A percentile compares a stretch with the other conserved stretches of the same genome.
Evolutionary conservation across 768 basidiomycete genomes (phyloP).

Genomic region (Mycena rosella): DNA sequence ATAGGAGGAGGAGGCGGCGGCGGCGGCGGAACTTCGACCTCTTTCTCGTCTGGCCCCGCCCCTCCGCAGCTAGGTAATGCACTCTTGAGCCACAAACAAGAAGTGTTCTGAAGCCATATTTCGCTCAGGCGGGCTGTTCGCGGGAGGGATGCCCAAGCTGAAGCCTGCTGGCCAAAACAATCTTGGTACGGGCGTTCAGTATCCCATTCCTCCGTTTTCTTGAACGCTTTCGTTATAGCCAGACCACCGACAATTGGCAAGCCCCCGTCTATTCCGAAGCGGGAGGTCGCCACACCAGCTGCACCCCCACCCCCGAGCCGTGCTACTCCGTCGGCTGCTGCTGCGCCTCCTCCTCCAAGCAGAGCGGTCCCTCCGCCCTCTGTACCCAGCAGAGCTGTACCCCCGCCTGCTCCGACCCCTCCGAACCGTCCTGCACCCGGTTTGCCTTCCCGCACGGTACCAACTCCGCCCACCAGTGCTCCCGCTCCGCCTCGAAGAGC

Average conservation of each 20-base stretch:
- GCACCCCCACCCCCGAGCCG: slow-evolving; percentile 51
- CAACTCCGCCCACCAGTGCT: slow-evolving; percentile 52
- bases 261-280: slow-evolving; percentile 73
- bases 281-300: slow-evolving; percentile 44
- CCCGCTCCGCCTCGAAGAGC: slow-evolving; percentile 58
- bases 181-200: slow-evolving; percentile 58
- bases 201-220: slow-evolving; percentile 24
- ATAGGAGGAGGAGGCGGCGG: slow-evolving; percentile 53
- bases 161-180: slow-evolving; percentile 80
- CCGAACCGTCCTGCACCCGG: slow-evolving; percentile 48
- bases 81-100: slow-evolving; percentile 5
- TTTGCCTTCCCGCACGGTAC: slow-evolving; percentile 55
- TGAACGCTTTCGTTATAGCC: slow-evolving; percentile 51
- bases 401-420: slow-evolving; percentile 47
- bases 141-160: slow-evolving; percentile 92
- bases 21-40: slow-evolving; percentile 45
- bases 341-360: slow-evolving; percentile 49
- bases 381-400: slow-evolving; percentile 45
- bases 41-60: slow-evolving; percentile 51
- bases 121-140: slow-evolving; percentile 70
- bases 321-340: slow-evolving; percentile 48
- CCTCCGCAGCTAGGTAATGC: slow-evolving; percentile 80
- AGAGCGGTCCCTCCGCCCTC: slow-evolving; percentile 50
- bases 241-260: slow-evolving; percentile 75
- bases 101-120: slow-evolving; percentile 25